phyloP scores from a whole-genome alignment of 371 early-diverging fungal genomes.

The Actinomucor elegans region DNA sequence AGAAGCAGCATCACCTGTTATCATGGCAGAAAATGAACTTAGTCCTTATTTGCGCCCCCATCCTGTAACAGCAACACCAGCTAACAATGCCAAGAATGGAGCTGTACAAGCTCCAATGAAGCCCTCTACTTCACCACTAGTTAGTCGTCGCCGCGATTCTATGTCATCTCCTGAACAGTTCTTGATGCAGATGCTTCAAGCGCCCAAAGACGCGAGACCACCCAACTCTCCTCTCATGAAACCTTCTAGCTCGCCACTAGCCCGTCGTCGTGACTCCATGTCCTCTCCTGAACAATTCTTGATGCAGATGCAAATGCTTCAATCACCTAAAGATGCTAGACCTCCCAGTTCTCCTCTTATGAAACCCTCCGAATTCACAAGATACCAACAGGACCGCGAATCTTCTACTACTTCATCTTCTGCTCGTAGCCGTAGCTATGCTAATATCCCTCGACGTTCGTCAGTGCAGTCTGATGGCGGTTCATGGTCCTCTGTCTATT shows the following conservation, averaged over 20 bases:
- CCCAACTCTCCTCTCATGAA: constrained; percentile 30
- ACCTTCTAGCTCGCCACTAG: constrained; percentile 34
- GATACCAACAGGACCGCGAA: constrained; percentile 29
- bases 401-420: constrained; percentile 25
- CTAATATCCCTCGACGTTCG: constrained; percentile 18
- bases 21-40: constrained; percentile 9
- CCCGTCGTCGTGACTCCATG: constrained; percentile 38
- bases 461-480: constrained; percentile 31
- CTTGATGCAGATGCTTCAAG: constrained; percentile 29
- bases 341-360: constrained; percentile 14
- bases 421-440: constrained; percentile 8
- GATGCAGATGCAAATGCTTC: constrained; percentile 29
- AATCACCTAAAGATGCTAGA: constrained; percentile 15
- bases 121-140: constrained; percentile 35
- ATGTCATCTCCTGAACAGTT: constrained; percentile 50
- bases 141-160: constrained; percentile 33
- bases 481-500: constrained; percentile 13
- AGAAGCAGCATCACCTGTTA: constrained; percentile 3
- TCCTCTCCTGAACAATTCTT: constrained; percentile 48
- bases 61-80: neutral
- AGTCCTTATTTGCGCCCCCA: constrained; percentile 17
- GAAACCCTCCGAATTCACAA: constrained; percentile 24
- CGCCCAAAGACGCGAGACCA: constrained; percentile 17
- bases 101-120: constrained; percentile 23
- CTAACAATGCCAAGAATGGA: neutral